These are phyloP conservation scores for Penicillium subrubescens DNA, from an alignment of 495 filamentous ascomycete genomes.

Conservation along the genomic window DNA sequence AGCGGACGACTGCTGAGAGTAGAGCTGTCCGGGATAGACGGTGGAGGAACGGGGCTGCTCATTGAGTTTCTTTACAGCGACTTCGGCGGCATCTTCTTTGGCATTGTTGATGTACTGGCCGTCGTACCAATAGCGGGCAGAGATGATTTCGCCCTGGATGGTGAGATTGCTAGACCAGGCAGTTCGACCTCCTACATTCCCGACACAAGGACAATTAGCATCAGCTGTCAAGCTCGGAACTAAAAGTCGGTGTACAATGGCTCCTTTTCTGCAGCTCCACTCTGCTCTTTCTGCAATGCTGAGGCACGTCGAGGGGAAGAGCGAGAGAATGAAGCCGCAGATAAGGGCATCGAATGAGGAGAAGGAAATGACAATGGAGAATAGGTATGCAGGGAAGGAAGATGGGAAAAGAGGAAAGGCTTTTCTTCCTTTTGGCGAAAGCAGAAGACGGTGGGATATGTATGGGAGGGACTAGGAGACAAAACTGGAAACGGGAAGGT, in stretches of 20 bases:
- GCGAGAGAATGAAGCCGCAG: neutral
- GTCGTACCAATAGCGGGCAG: conserved; percentile 89
- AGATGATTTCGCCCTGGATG: conserved; percentile 54
- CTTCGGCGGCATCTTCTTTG: conserved; percentile 85
- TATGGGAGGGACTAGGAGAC: neutral
- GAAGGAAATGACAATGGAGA: conserved; percentile 4
- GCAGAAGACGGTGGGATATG: conserved; percentile 2
- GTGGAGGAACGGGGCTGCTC: conserved; percentile 27
- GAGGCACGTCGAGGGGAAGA: conserved; percentile 18
- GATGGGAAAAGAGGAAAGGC: neutral
- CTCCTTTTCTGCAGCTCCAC: conserved; percentile 32
- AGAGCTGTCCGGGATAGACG: conserved; percentile 33
- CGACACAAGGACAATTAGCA: conserved; percentile 26
- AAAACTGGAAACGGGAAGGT: conserved; percentile 30
- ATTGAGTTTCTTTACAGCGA: conserved; percentile 56
- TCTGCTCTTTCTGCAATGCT: conserved; percentile 30
- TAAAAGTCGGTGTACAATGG: conserved; percentile 46
- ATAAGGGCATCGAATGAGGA: conserved; percentile 10
- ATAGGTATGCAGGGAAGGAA: conserved; percentile 1
- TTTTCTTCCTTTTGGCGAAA: neutral
- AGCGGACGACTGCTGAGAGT: conserved; percentile 15
- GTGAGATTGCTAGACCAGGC: conserved; percentile 82
- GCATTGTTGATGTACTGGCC: conserved; percentile 84
- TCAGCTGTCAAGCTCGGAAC: conserved; percentile 29
- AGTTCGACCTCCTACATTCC: conserved; percentile 74